A percentile compares a stretch with the other conserved stretches of the same genome.
Evolutionary conservation across 129 eudicot genomes (phyloP).

Genomic region (Centrapalus pauciflorus): DNA sequence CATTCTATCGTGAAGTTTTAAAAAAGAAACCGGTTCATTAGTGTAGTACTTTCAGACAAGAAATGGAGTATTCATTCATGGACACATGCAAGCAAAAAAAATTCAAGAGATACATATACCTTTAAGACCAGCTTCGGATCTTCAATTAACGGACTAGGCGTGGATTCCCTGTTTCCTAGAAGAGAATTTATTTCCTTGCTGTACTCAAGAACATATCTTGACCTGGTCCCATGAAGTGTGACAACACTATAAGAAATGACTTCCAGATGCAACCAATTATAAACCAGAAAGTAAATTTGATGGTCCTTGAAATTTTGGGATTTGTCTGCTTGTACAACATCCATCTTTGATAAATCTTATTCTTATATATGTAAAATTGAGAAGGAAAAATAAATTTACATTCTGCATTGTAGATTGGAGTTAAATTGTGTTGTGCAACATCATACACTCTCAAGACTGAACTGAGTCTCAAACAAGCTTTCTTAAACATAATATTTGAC

Average conservation of each 20-base stretch:
- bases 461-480: neutral
- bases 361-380: neutral
- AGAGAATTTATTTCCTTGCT: conserved; percentile 80
- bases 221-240: conserved; percentile 37
- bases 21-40: neutral
- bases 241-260: conserved; percentile 7
- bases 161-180: conserved; percentile 46
- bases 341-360: neutral
- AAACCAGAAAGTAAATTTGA: no score
- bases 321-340: no score
- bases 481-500: neutral
- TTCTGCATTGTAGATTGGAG: neutral
- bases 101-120: conserved; percentile 29
- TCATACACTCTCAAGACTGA: neutral
- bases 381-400: neutral
- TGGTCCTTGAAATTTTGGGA: neutral
- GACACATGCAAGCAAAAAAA: conserved; percentile 9
- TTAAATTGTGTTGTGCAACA: neutral
- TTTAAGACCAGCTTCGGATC: conserved; percentile 62
- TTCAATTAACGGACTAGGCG: conserved; percentile 46
- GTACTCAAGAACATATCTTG: conserved; percentile 66
- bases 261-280: neutral
- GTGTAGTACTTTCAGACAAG: conserved; percentile 4
- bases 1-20: conserved; percentile 34
- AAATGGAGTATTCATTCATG: neutral